Evolutionary conservation across 176 grass and related monocot species (phyloP).

Genomic region (Rhynchospora pubera): DNA sequence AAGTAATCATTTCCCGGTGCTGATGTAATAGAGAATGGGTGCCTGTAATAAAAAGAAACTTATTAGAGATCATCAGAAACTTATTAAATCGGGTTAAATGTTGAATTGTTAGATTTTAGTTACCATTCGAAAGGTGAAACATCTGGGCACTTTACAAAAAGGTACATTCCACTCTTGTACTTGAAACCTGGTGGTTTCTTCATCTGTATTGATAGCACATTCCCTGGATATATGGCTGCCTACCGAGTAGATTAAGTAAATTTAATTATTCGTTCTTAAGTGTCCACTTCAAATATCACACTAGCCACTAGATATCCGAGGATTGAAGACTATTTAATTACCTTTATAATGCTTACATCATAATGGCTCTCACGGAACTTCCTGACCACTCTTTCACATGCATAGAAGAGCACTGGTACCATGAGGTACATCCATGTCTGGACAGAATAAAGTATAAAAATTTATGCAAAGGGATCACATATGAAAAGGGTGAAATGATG

Average conservation of each 20-base stretch:
- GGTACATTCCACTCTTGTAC: conserved; percentile 97
- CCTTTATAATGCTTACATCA: conserved; percentile 66
- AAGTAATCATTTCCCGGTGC: conserved; percentile 82
- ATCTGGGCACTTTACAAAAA: conserved; percentile 96
- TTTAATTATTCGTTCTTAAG: not conserved
- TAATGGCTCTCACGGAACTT: conserved; percentile 58
- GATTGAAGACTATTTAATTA: conserved; percentile 17
- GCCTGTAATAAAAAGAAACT: conserved; percentile 39
- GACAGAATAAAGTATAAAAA: not conserved
- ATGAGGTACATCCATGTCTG: conserved; percentile 95
- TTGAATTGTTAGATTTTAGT: not conserved
- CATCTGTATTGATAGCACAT: conserved; percentile 85
- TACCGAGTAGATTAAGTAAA: conserved; percentile 24
- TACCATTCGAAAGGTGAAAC: conserved; percentile 95
- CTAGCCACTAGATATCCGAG: not conserved
- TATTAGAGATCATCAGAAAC: not conserved
- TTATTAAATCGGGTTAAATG: not conserved
- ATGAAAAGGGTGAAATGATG: conserved; percentile 10
- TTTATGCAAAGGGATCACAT: not conserved
- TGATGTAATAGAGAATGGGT: conserved; percentile 99
- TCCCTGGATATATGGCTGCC: conserved; percentile 98
- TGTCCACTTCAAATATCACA: not conserved
- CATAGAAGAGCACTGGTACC: conserved; percentile 76
- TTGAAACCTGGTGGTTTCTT: conserved; percentile 77
- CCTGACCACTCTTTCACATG: conserved; percentile 69